Conservation (phyloP, 208 protist genomes). For the Trypanosoma avium region DNA sequence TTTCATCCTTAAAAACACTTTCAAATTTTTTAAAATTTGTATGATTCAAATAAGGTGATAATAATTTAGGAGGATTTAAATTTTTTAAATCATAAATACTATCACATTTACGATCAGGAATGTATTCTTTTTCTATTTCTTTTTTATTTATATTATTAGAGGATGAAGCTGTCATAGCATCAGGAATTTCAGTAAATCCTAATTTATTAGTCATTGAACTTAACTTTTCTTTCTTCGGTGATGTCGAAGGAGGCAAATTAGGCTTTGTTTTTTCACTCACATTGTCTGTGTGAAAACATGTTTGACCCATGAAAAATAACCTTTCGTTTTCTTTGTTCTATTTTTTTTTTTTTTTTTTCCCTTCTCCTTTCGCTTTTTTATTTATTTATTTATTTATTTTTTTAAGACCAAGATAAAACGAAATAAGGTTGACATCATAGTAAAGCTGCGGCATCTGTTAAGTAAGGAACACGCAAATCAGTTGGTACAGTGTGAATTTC, state of each 20-base stretch:
- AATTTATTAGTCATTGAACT: neutral
- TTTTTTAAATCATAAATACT: neutral
- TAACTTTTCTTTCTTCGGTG: neutral
- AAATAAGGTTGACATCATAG: constrained; percentile 14
- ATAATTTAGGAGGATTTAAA: neutral
- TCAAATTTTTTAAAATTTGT: constrained; percentile 56
- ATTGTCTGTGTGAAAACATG: constrained; percentile 8
- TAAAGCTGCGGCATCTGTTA: constrained; percentile 31
- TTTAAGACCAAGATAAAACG: constrained; percentile 6
- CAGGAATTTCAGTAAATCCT: neutral
- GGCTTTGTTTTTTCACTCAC: neutral
- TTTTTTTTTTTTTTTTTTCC: neutral
- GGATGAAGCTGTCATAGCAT: neutral
- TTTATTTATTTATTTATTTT: neutral
- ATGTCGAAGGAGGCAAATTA: neutral
- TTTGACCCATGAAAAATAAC: constrained; percentile 15
- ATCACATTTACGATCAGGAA: neutral
- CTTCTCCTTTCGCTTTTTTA: neutral
- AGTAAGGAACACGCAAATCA: constrained; percentile 35
- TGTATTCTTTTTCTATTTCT: neutral
- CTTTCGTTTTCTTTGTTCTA: neutral
- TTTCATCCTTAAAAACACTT: constrained; percentile 32
- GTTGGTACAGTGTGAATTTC: constrained; percentile 25
- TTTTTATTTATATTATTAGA: neutral
- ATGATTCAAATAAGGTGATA: constrained; percentile 15